phyloP scores from a whole-genome alignment of 108 stramenopile species.

The Discostella stelligeroides region DNA sequence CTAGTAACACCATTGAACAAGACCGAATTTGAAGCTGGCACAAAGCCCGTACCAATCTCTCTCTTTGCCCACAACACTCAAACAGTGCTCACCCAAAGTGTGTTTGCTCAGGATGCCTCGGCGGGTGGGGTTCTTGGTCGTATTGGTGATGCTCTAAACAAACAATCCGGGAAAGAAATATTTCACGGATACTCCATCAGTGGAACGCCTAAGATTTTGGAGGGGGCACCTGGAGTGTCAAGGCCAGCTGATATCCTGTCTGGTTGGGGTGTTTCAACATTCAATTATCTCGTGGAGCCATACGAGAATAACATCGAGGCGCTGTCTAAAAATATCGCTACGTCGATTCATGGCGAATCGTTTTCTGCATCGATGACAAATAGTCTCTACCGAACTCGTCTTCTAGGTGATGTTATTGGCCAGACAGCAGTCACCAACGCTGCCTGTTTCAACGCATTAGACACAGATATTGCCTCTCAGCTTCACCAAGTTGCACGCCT shows the following conservation, averaged over 20 bases:
- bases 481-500: slow-evolving; percentile 32
- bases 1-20: slow-evolving; percentile 17
- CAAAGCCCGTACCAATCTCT: slow-evolving; percentile 24
- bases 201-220: slow-evolving; percentile 33
- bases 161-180: slow-evolving; percentile 18
- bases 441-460: slow-evolving; percentile 12
- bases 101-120: slow-evolving; percentile 25
- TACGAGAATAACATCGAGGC: slow-evolving; percentile 28
- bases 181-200: slow-evolving; percentile 39
- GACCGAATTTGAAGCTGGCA: slow-evolving; percentile 12
- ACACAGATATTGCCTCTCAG: slow-evolving; percentile 30
- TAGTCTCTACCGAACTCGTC: slow-evolving; percentile 16
- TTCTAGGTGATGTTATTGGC: slow-evolving; percentile 23
- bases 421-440: not conserved
- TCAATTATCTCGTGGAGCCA: not conserved
- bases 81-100: slow-evolving; percentile 26
- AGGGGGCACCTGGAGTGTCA: slow-evolving; percentile 42
- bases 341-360: slow-evolving; percentile 39
- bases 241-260: slow-evolving; percentile 36
- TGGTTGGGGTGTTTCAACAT: slow-evolving; percentile 21
- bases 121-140: slow-evolving; percentile 44
- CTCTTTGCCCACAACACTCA: slow-evolving; percentile 52
- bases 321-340: slow-evolving; percentile 6
- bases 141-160: slow-evolving; percentile 37
- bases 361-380: slow-evolving; percentile 24